Conservation (phyloP, 179 eudicot species). For the Silene noctiflora region DNA sequence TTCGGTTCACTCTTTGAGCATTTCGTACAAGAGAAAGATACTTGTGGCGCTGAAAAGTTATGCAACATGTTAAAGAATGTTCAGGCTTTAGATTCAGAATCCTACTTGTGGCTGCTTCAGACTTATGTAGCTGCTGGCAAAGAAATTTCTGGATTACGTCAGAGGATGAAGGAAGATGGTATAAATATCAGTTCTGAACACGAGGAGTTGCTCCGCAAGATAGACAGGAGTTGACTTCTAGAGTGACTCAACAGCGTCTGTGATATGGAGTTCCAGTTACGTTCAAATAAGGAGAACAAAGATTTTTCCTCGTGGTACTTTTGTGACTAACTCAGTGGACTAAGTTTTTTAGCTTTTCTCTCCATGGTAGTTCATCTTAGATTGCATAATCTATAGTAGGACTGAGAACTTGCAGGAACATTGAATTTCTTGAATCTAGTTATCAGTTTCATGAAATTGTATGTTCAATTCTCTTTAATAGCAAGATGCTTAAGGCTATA, state of each 20-base stretch:
- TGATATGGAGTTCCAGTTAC: not conserved
- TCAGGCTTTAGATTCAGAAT: constrained; percentile 32
- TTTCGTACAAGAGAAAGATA: constrained; percentile 47
- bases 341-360: not conserved
- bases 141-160: constrained; percentile 38
- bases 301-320: not conserved
- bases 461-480: not conserved
- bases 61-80: constrained; percentile 38
- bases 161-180: constrained; percentile 50
- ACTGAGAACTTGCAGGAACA: not conserved
- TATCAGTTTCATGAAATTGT: not conserved
- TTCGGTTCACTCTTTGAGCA: constrained; percentile 29
- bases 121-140: constrained; percentile 53
- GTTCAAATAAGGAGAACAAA: not conserved
- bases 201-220: constrained; percentile 38
- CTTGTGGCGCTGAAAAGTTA: constrained; percentile 51
- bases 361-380: not conserved
- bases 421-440: not conserved
- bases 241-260: not conserved
- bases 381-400: not conserved
- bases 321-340: not conserved
- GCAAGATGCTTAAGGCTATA: not conserved
- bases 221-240: constrained; percentile 24
- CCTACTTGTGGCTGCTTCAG: constrained; percentile 43
- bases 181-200: constrained; percentile 40